Percentiles rank a stretch among this genome's conserved stretches.
phyloP scores from a whole-genome alignment of 768 basidiomycete species.

The Collybia sp. region DNA sequence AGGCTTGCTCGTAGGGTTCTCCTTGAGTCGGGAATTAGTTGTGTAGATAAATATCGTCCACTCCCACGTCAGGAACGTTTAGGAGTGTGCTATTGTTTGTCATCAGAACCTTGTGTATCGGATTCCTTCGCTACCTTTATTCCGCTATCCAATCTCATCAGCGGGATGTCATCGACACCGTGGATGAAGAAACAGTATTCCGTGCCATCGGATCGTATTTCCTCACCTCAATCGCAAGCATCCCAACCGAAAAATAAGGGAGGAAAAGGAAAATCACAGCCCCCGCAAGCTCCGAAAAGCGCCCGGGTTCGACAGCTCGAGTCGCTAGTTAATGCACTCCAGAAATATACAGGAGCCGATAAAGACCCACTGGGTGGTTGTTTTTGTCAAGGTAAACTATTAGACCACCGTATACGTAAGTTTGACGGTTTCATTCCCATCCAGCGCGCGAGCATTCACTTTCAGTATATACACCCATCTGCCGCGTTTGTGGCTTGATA shows the following conservation, averaged over 20 bases:
- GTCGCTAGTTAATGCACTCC: slow-evolving; percentile 34
- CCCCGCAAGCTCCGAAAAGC: slow-evolving; percentile 35
- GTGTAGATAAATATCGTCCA: too few species aligned
- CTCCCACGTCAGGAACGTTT: too few species aligned
- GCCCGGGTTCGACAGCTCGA: slow-evolving; percentile 45
- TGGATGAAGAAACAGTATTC: slow-evolving; percentile 42
- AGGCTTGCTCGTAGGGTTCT: too few species aligned
- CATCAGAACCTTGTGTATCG: too few species aligned
- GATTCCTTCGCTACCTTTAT: too few species aligned
- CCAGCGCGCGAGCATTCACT: slow-evolving; percentile 53
- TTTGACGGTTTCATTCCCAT: neutral
- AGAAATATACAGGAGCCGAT: slow-evolving; percentile 22
- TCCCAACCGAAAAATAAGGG: slow-evolving; percentile 20
- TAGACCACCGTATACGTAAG: neutral
- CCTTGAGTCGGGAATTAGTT: too few species aligned
- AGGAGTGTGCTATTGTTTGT: too few species aligned
- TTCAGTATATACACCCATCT: slow-evolving; percentile 54
- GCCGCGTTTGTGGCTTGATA: slow-evolving; percentile 56
- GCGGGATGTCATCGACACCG: slow-evolving; percentile 34
- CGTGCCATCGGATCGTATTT: slow-evolving; percentile 52
- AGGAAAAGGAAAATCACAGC: slow-evolving; percentile 29
- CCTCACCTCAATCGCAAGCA: slow-evolving; percentile 18
- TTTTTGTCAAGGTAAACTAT: slow-evolving; percentile 57
- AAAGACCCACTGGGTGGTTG: slow-evolving; percentile 63
- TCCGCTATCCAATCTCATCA: neutral